Conservation (phyloP, 345 rosid species). For the Populus euphratica region DNA sequence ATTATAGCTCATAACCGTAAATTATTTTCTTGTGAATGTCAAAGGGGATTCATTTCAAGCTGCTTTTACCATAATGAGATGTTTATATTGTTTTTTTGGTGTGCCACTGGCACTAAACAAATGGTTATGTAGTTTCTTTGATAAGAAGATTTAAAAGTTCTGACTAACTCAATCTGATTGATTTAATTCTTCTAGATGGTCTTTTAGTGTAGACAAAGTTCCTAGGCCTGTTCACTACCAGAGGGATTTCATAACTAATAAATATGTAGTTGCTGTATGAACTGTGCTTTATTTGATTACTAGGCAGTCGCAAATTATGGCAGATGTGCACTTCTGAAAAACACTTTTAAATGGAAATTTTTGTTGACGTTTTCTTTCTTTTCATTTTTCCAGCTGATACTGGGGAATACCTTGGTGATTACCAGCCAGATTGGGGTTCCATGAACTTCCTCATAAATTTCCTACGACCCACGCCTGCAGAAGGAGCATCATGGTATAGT, state of each 20-base stretch:
- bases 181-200: background rate
- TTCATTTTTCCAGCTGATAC: conserved; percentile 43
- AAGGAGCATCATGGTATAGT: conserved; percentile 72
- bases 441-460: conserved; percentile 81
- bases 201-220: background rate
- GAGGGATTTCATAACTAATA: background rate
- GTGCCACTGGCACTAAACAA: background rate
- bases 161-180: background rate
- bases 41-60: background rate
- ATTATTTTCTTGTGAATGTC: background rate
- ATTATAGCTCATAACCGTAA: too few species aligned
- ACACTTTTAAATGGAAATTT: conserved; percentile 1
- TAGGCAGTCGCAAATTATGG: background rate
- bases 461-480: conserved; percentile 65
- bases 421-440: conserved; percentile 74
- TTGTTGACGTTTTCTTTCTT: background rate
- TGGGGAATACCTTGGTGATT: conserved; percentile 47
- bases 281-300: background rate
- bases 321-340: background rate
- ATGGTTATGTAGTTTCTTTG: background rate
- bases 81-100: background rate
- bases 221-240: background rate
- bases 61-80: background rate
- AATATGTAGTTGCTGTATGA: background rate
- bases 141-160: background rate